Base-by-base conservation (phyloP, 1,284 basidiomycete species). In the Cerioporus squamosus region DNA sequence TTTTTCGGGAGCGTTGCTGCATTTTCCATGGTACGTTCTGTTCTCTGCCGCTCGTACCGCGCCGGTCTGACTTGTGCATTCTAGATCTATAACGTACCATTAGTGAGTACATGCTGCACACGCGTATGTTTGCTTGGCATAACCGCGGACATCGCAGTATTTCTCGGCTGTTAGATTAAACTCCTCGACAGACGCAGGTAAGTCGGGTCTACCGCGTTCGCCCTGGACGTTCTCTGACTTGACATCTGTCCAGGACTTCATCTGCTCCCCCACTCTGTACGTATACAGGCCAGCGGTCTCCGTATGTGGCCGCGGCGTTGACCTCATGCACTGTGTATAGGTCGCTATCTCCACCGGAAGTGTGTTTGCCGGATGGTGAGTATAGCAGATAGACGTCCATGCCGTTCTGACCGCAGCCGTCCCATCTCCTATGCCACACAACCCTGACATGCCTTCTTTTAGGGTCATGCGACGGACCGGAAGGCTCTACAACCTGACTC, bases 401-500 rank as follows among this genome's bases (percentile, higher is more conserved):
- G n/a, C 18, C 31, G 6, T 57, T 44, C 55, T 46, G 43, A 55
- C 60, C 60, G 26, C 36, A 55, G 53, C 56, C 23, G 10, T 42
- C 40, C n/a, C 20, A 18, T 42, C 17, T 22, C 4, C n/a, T 10
- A 20, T 53, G 44, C 20, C 38, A 49, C 18, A 20, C 57, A 18
- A 55, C n/a, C 58, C 53, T 44, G 54, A 54, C 50, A 44, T 24
- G 22, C 9, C 29, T 38, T 39, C 29, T 55, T 45, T 50, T 60
- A 93, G 90, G 90, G 72, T 88, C 66, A 94, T 96, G 87, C 84
- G 92, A 53, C 81, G 77, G 66, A 94, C 93, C 0, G 93, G 93
- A 40, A 90, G 88, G 73, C 82, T 94, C 51, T 94, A 92, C 74
- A 80, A 75, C 61, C 79, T 95, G 42, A 93, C 88, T 39, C 61